Percentiles rank a stretch among this genome's conserved stretches.
Evolutionary conservation across 108 stramenopile species (phyloP).

Genomic region (Stephanodiscus minutulus): DNA sequence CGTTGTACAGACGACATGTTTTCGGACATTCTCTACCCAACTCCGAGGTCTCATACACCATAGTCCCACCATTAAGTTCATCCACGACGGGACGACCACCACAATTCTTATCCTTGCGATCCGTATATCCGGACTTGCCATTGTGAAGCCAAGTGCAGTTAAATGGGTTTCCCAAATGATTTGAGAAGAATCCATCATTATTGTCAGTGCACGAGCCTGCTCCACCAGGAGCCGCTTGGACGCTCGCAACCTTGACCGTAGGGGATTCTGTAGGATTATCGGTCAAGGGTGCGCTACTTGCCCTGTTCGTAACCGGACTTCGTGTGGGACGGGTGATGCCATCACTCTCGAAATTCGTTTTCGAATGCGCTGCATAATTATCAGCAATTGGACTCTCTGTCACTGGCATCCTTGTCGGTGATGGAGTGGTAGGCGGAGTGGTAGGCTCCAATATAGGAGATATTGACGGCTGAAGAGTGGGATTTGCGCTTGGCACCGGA

Average conservation of each 20-base stretch:
- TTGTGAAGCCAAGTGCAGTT: slow-evolving; percentile 23
- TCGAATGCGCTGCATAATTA: slow-evolving; percentile 17
- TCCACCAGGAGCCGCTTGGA: background rate
- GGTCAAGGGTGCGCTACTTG: background rate
- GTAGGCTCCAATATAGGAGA: slow-evolving; percentile 11
- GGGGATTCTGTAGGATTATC: background rate
- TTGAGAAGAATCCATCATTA: slow-evolving; percentile 5
- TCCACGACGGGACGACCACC: slow-evolving; percentile 14
- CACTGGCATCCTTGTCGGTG: slow-evolving; percentile 8
- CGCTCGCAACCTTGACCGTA: background rate
- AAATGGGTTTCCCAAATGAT: slow-evolving; percentile 16
- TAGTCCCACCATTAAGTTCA: background rate
- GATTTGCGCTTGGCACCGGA: background rate
- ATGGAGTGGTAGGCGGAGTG: background rate
- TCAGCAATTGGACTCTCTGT: slow-evolving; percentile 10
- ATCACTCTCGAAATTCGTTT: slow-evolving; percentile 15
- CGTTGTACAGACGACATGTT: slow-evolving; percentile 18
- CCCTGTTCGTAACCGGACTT: slow-evolving; percentile 22
- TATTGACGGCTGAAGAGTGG: slow-evolving; percentile 11
- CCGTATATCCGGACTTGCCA: slow-evolving; percentile 17
- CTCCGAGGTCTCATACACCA: slow-evolving; percentile 14
- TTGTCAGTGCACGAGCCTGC: slow-evolving; percentile 10
- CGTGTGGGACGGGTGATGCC: slow-evolving; percentile 22
- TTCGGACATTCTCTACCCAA: slow-evolving; percentile 18
- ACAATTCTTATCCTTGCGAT: slow-evolving; percentile 35